Base-by-base conservation (phyloP, 192 early-diverging fungal species). In the Coemansia sp. region DNA sequence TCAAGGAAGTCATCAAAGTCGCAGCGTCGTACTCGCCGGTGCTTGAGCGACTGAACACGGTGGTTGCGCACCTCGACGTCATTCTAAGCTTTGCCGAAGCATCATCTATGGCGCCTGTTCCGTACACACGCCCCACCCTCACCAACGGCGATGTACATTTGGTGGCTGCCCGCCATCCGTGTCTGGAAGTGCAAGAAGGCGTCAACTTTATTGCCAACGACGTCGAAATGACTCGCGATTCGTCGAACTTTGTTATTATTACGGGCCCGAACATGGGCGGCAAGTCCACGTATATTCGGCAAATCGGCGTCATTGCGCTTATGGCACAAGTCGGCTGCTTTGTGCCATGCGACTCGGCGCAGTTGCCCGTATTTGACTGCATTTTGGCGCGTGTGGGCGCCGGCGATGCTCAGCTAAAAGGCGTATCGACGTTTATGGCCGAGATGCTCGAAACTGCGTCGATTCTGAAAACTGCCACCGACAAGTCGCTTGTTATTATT, bases 231-330 rank as follows among this genome's bases (percentile, higher is more conserved):
- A 59, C 77, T 14, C 73, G 84, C 57, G 90, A 90, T 84, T 81
- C 77, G 21, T 83, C 81, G 4, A 87, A 89, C 65, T 96, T 98
- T 62, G 84, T 87, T 26, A 93, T 98, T 37, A 96, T 98, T 50
- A 96, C 94, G 0, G 96, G 96, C 0, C 96, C 96, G 14, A 98
- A 98, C 76, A 98, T 98, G 96, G 94, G 95, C 61, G 96, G 96
- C 42, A 98, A 98, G 72, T 95, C 93, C 7, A 98, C 96, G 0
- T 98, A 94, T 71, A 97, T 97, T 62, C 85, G 96, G 12, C 94
- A 95, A 84, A 91, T 94, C 66, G 96, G 93, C 38, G 91, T 95
- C 15, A 90, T 95, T 62, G 86, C 91, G 5, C 72, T 98, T 59
- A 94, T 97, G 94, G 93, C 95, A 5, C 97, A 97, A 62, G 84